Evolutionary conservation across 495 filamentous ascomycete genomes (phyloP).

Genomic region (Hypoxylon cercidicola): DNA sequence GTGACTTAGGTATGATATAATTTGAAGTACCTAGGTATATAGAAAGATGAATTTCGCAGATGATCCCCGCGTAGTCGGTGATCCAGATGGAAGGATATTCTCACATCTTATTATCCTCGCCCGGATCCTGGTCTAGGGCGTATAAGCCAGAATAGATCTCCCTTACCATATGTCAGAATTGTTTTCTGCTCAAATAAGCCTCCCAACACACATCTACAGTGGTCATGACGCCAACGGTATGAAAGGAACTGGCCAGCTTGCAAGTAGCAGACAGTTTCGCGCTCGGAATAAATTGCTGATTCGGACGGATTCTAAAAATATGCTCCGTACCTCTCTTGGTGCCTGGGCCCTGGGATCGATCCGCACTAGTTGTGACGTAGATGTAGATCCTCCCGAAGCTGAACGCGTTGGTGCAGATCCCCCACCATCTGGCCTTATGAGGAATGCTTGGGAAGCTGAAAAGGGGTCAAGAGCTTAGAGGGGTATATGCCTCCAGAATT

Average conservation of each 20-base stretch:
- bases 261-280: not conserved
- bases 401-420: not conserved
- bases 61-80: not conserved
- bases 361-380: slow-evolving; percentile 2
- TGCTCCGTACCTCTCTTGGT: slow-evolving; percentile 3
- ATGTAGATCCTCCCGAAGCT: slow-evolving; percentile 12
- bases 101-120: slow-evolving; percentile 5
- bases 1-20: not conserved
- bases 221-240: not conserved
- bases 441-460: no score
- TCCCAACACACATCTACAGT: not conserved
- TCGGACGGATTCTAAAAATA: slow-evolving; percentile 26
- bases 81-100: slow-evolving; percentile 1
- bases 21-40: no score
- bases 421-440: not conserved
- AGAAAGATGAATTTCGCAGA: not conserved
- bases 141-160: not conserved
- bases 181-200: not conserved
- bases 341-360: slow-evolving; percentile 8
- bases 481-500: no score
- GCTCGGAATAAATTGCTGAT: not conserved
- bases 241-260: slow-evolving; percentile 8
- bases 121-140: not conserved
- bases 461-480: no score
- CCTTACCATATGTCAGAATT: not conserved